These are phyloP conservation scores for Coemansia sp. DNA, from an alignment of 192 early-diverging fungal species.

Conservation along the genomic window DNA sequence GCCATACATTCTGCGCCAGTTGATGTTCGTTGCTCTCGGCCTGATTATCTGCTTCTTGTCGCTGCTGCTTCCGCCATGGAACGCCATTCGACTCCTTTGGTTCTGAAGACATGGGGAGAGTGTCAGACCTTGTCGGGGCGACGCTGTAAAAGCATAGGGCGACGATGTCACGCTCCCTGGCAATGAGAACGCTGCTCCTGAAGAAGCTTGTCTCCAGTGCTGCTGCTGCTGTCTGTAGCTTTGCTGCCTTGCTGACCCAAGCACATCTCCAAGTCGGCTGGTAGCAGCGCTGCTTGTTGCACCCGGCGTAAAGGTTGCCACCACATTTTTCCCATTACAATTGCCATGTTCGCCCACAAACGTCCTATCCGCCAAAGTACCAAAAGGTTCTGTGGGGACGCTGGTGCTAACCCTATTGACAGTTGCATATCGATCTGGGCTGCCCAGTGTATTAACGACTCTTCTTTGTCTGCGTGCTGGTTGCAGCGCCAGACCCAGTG, in stretches of 20 bases:
- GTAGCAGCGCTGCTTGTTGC: not conserved
- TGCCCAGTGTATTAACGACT: not conserved
- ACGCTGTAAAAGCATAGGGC: not conserved
- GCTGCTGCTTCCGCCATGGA: not conserved
- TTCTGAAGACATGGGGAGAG: slow-evolving; percentile 2
- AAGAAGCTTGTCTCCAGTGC: slow-evolving; percentile 1
- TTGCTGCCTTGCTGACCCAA: slow-evolving; percentile 7
- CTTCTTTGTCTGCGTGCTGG: not conserved
- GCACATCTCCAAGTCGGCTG: not conserved
- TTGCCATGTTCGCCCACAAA: not conserved
- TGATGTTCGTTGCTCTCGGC: slow-evolving; percentile 34
- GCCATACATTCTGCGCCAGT: slow-evolving; percentile 75
- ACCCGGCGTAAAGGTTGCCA: not conserved
- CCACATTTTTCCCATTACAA: not conserved
- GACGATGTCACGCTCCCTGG: not conserved
- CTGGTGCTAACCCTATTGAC: not conserved
- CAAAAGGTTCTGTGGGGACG: not conserved
- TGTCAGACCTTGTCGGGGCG: not conserved
- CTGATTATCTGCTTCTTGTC: not conserved
- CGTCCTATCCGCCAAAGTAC: not conserved
- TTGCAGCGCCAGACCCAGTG: slow-evolving; percentile 3
- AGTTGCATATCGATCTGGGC: not conserved
- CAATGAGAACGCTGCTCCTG: not conserved
- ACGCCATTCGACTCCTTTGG: not conserved
- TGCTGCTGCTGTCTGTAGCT: slow-evolving; percentile 15